Evolutionary conservation across 2,329 filamentous ascomycete species (phyloP), one percentile per base, ranked within the genome.

Genomic region (Penicillium sp.): DNA sequence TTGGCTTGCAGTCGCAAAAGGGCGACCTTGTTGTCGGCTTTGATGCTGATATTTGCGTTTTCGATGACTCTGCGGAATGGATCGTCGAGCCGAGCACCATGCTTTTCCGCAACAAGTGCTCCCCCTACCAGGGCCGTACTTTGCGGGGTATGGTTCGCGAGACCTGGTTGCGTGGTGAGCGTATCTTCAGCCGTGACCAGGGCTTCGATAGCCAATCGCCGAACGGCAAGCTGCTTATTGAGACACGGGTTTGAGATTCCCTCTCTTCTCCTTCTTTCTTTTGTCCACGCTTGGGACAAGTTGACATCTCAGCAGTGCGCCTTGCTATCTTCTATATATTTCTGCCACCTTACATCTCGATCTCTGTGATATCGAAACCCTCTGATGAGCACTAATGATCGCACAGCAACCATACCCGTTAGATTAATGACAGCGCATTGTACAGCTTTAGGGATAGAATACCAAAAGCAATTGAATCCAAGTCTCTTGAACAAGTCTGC

Each of bases 101-200:
- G 91, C 83, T 94, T 63, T 99, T 96, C 83, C 87, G 91, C 74
- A 96, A 97, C 75, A 90, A 91, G 69, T 92, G 91, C 78, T 91
- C 88, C 54, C 91, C 92, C 0, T 97, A 95, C 81, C 88, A 96
- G 72, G 90, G 90, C 19, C 88, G 88, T 73, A 81, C 78, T 31
- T 87, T 97, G 66, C 83, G 81, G 44, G 92, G 92, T 1, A 84
- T 91, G 56, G 91, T 96, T 11, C 80, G 77, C 56, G 90, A 95
- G 80, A 96, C 92, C 8, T 96, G 90, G 89, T 69, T 97, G 59
- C 81, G 91, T 7, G 92, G 92, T 0, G 78, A 77, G 61, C 86
- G 83, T 70, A 82, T 96, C n/a, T 95, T 88, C 72, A 82, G 84
- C 59, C 79, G 89, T 31, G 85, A 84, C n/a, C 65, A 68, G n/a